A percentile compares a stretch with the other conserved stretches of the same genome.
These are phyloP conservation scores for Pseudomassariella vexata DNA, from an alignment of 2,329 filamentous ascomycete species.

Conservation along the genomic window DNA sequence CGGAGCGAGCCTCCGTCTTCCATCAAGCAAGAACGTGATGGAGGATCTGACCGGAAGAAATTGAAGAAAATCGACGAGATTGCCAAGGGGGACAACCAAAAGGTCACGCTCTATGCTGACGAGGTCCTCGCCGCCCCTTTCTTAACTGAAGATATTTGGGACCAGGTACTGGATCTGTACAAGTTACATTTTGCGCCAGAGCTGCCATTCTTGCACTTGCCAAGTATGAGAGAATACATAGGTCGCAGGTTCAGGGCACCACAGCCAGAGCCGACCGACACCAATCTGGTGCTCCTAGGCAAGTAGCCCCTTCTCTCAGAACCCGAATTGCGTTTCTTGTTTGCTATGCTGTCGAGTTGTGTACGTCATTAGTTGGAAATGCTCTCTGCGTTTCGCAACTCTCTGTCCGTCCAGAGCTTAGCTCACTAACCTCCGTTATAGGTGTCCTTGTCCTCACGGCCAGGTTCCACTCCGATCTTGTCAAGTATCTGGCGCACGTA, in stretches of 20 bases:
- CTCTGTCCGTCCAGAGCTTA: no score
- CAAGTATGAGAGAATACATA: conserved; percentile 52
- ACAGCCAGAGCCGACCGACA: conserved; percentile 34
- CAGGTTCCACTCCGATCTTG: conserved; percentile 58
- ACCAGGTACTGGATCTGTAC: conserved; percentile 64
- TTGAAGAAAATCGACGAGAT: conserved; percentile 37
- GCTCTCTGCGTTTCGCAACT: no score
- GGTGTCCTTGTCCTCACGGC: conserved; percentile 65
- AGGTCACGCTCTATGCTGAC: conserved; percentile 35
- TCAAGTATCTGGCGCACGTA: conserved; percentile 44
- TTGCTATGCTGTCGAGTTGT: no score
- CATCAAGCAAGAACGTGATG: conserved; percentile 34
- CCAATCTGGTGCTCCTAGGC: conserved; percentile 55
- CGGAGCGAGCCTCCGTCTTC: conserved; percentile 31
- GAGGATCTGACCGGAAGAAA: conserved; percentile 43
- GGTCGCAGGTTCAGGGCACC: conserved; percentile 32
- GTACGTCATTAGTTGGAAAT: no score
- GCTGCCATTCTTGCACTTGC: conserved; percentile 64
- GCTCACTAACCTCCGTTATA: no score
- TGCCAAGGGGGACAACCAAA: conserved; percentile 30
- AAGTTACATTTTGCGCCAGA: conserved; percentile 67
- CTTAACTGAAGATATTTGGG: conserved; percentile 61
- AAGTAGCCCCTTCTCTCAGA: no score
- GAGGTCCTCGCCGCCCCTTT: conserved; percentile 58
- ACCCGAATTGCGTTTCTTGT: no score